Conservation (phyloP, 495 filamentous ascomycete species). For the Neurospora africana region DNA sequence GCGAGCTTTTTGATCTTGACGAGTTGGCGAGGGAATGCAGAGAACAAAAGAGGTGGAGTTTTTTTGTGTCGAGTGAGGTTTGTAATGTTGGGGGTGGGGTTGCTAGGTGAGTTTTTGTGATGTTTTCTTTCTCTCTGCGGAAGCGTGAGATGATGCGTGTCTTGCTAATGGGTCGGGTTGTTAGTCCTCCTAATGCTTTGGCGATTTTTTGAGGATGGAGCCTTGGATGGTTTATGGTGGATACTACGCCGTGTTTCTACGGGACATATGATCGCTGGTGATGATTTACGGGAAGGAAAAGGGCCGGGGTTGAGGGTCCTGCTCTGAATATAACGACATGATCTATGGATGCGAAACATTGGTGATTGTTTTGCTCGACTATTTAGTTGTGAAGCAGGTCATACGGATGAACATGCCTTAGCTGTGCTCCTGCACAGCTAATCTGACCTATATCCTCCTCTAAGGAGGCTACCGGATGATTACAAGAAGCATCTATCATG, state of each 20-base stretch:
- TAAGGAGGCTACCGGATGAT: background rate
- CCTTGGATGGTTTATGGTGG: background rate
- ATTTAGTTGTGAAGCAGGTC: background rate
- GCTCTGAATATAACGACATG: background rate
- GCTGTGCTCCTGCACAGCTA: background rate
- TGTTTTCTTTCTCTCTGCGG: background rate
- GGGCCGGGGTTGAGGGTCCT: background rate
- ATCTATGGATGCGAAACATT: background rate
- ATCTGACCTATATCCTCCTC: background rate
- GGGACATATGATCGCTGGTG: background rate
- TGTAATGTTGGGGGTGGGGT: conserved; percentile 39
- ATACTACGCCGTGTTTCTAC: background rate
- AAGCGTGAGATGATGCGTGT: background rate
- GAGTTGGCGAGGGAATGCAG: conserved; percentile 26
- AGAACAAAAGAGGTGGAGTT: conserved; percentile 27
- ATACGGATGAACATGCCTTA: background rate
- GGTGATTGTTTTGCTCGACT: background rate
- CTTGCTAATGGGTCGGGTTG: conserved; percentile 1
- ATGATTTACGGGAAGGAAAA: background rate
- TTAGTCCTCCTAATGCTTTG: conserved; percentile 34
- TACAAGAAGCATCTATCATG: background rate
- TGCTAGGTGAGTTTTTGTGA: conserved; percentile 18
- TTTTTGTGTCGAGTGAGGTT: conserved; percentile 37
- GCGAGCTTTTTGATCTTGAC: conserved; percentile 41
- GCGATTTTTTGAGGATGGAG: conserved; percentile 8